Base-by-base conservation (phyloP, 2,329 filamentous ascomycete genomes). In the Malbranchea zuffiana region DNA sequence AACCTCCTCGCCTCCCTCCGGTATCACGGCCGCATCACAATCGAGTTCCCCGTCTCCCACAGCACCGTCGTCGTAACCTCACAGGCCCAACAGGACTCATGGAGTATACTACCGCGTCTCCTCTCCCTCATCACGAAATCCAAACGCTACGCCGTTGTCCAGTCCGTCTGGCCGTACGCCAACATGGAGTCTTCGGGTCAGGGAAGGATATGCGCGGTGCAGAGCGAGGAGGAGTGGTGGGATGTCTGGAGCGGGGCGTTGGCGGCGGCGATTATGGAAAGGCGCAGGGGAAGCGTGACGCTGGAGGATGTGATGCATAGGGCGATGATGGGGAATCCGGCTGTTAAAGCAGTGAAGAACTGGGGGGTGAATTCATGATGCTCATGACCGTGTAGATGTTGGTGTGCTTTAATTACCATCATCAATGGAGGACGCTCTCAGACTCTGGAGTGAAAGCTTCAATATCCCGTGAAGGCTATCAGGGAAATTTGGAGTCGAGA, bases 131-230 rank as follows among this genome's bases (percentile, higher is more conserved):
- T 35, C 15, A 25, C 25, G 17, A 17, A 35, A 4, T 24, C 33
- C 8, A 35, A 35, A 27, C 12, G 24, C 12, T 35, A 35, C 23
- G 33, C 25, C 26, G 26, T 35, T 20, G 33, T 35, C 8, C 21
- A 24, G 21, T 35, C 33, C 8, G 26, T 35, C 10, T 35, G 33
- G 33, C 33, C 33, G 11, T 35, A 35, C 12, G 33, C 33, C 11
- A 35, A 35, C 7, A 35, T 35, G 33, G 33, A 20, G 6, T 20
- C 17, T 11, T 16, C 21, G 5, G 33, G 20, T 11, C 21, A 20
- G 10, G 18, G 33, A 19, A 15, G 33, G 18, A 24, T 26, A 2
- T 35, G 33, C 16, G 33, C 33, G 13, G 33, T 35, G 8, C 33
- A 35, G 18, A 25, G 17, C 7, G 33, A 35, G 13, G 20, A 28